Conservation (phyloP, 2,329 filamentous ascomycete species). For the Lachnellula willkommii region DNA sequence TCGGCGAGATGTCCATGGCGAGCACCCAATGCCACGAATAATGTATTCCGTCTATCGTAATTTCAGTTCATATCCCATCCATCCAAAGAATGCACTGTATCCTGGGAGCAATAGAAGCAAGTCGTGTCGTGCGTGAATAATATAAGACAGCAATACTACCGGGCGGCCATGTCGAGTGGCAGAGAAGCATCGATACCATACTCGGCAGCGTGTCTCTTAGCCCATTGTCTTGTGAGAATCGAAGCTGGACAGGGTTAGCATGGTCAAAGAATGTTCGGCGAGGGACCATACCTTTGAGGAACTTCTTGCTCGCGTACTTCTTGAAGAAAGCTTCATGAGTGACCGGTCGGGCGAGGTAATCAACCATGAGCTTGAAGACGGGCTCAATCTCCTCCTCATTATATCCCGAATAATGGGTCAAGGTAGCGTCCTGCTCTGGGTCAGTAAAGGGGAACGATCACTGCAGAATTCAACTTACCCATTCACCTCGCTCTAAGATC, state of each 20-base stretch:
- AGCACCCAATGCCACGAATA: conserved; percentile 16
- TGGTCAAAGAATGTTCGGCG: background rate
- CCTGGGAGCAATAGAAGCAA: conserved; percentile 25
- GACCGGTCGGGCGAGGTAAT: conserved; percentile 87
- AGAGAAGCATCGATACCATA: conserved; percentile 45
- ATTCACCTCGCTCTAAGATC: conserved; percentile 84
- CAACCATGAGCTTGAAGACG: conserved; percentile 89
- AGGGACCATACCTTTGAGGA: conserved; percentile 75
- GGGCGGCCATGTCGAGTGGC: conserved; percentile 26
- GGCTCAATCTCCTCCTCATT: conserved; percentile 88
- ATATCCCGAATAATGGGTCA: conserved; percentile 90
- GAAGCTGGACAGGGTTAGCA: conserved; percentile 57
- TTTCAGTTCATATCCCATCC: conserved; percentile 31
- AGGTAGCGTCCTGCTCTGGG: conserved; percentile 63
- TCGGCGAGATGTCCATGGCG: conserved; percentile 17
- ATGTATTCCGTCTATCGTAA: conserved; percentile 29
- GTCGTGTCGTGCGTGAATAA: conserved; percentile 21
- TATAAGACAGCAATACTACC: conserved; percentile 23
- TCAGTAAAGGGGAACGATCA: conserved; percentile 21
- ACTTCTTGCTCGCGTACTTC: conserved; percentile 99
- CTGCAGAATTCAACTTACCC: conserved; percentile 57
- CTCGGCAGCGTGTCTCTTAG: conserved; percentile 66
- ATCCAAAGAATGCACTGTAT: conserved; percentile 32
- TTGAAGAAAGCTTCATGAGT: conserved; percentile 98
- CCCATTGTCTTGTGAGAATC: conserved; percentile 87